Conservation (phyloP, 1,139 yeast species). For the Candida sanyaensis region DNA sequence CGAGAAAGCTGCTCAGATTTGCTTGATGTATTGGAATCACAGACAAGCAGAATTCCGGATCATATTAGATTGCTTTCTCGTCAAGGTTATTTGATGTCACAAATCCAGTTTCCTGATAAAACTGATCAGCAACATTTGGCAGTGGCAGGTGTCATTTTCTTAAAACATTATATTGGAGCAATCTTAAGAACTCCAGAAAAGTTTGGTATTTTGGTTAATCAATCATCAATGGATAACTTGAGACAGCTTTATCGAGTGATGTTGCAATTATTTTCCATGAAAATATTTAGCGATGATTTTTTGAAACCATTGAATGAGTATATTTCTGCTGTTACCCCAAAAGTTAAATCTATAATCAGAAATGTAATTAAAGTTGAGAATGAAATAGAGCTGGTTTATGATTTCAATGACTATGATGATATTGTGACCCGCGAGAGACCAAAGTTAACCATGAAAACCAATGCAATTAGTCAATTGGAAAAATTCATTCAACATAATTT, state of each 20-base stretch:
- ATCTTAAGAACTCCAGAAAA: constrained; percentile 70
- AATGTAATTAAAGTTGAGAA: constrained; percentile 52
- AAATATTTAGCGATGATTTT: constrained; percentile 70
- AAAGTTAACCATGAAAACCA: constrained; percentile 57
- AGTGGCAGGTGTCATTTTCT: constrained; percentile 68
- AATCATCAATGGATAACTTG: constrained; percentile 50
- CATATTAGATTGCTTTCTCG: constrained; percentile 50
- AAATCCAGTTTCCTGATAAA: constrained; percentile 51
- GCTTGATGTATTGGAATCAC: constrained; percentile 41
- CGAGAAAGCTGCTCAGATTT: constrained; percentile 71
- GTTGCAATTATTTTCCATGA: constrained; percentile 66
- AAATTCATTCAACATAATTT: constrained; percentile 56
- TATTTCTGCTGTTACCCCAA: constrained; percentile 51
- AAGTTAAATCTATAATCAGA: constrained; percentile 45
- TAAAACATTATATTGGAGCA: constrained; percentile 64
- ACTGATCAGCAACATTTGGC: constrained; percentile 57
- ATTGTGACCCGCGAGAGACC: constrained; percentile 70
- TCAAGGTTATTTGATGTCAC: constrained; percentile 35
- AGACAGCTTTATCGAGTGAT: constrained; percentile 60
- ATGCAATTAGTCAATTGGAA: constrained; percentile 65
- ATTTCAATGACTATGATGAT: constrained; percentile 70
- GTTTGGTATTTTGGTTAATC: constrained; percentile 45
- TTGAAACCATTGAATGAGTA: constrained; percentile 81
- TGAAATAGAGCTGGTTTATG: constrained; percentile 63
- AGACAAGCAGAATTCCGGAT: constrained; percentile 56